Evolutionary conservation across 306 rosid genomes (phyloP).

Genomic region (Cucurbita pepo): DNA sequence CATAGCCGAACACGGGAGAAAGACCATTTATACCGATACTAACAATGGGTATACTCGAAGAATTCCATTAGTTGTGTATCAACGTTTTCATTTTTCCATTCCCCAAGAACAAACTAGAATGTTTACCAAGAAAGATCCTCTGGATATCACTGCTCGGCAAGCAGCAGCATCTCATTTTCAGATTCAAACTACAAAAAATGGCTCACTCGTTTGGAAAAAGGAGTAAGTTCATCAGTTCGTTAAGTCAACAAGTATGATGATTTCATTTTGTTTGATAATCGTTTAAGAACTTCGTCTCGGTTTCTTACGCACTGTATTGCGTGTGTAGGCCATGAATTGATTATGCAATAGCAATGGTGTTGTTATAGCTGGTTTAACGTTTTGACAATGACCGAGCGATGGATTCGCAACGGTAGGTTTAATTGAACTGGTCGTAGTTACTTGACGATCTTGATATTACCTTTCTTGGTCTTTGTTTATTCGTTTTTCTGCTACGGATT

Average conservation of each 20-base stretch:
- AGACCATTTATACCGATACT: too few species aligned
- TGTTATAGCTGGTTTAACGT: background rate
- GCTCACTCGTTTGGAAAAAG: background rate
- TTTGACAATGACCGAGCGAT: background rate
- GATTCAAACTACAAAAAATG: background rate
- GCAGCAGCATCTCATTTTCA: too few species aligned
- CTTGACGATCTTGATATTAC: background rate
- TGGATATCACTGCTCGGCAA: too few species aligned
- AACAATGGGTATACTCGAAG: too few species aligned
- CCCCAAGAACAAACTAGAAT: too few species aligned
- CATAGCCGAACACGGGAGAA: too few species aligned
- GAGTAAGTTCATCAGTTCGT: background rate
- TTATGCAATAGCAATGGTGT: background rate
- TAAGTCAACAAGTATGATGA: background rate
- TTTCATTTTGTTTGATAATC: background rate
- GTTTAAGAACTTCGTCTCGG: background rate
- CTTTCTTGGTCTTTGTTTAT: constrained; percentile 1
- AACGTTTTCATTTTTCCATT: too few species aligned
- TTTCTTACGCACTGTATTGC: background rate
- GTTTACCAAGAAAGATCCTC: too few species aligned
- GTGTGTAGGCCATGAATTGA: background rate
- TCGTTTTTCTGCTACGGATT: background rate
- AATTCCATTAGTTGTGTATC: too few species aligned
- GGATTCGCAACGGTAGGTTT: background rate
- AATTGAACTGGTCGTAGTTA: background rate